Evolutionary conservation across 192 early-diverging fungal species (phyloP).

Genomic region (Podila clonocystis): DNA sequence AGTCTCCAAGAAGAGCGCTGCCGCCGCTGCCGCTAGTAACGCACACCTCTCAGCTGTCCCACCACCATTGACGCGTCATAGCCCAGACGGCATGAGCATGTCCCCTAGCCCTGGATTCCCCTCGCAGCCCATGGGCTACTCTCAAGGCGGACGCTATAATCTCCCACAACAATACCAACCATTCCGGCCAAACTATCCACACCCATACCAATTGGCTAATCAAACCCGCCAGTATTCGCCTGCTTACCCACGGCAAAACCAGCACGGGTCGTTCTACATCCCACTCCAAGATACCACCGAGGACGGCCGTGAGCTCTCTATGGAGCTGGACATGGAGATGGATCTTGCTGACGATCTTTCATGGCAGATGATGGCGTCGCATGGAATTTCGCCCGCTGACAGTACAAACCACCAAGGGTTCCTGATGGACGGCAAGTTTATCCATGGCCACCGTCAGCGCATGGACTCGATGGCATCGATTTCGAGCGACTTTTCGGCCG

Average conservation of each 20-base stretch:
- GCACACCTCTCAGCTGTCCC: conserved; percentile 19
- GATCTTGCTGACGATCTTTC: not conserved
- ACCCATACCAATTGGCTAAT: not conserved
- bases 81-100: conserved; percentile 14
- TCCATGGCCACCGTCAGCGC: conserved; percentile 8
- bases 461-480: conserved; percentile 34
- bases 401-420: not conserved
- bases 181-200: not conserved
- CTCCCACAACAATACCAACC: conserved; percentile 8
- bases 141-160: conserved; percentile 2
- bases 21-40: not conserved
- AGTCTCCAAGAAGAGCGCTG: conserved; percentile 1
- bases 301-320: not conserved
- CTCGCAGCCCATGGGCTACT: not conserved
- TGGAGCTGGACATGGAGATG: conserved; percentile 2
- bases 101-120: conserved; percentile 4
- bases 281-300: not conserved
- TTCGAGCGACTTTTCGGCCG: conserved; percentile 21
- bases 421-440: not conserved
- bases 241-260: not conserved
- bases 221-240: not conserved
- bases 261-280: not conserved
- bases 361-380: not conserved
- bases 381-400: no score
- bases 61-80: conserved; percentile 17